These are phyloP conservation scores for Paramyrothecium sp. DNA, from an alignment of 2,329 filamentous ascomycete species.

Conservation along the genomic window DNA sequence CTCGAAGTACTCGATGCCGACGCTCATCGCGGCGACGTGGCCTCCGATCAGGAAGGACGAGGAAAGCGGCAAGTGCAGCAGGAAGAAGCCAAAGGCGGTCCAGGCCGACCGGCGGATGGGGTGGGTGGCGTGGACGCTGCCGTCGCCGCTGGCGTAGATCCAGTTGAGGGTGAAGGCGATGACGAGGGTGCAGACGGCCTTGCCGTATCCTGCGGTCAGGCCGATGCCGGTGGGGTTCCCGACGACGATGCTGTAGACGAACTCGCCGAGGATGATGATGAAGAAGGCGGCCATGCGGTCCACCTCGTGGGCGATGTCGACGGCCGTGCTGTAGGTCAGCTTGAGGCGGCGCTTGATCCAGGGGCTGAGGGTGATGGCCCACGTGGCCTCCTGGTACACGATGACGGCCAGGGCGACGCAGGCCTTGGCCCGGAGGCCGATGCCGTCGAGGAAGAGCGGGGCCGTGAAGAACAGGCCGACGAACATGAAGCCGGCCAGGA, in stretches of 20 bases:
- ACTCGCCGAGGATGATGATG: slow-evolving; percentile 51
- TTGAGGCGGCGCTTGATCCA: slow-evolving; percentile 39
- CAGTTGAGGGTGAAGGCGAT: slow-evolving; percentile 50
- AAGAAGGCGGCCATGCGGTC: slow-evolving; percentile 50
- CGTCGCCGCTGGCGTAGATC: slow-evolving; percentile 48
- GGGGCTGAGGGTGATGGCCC: slow-evolving; percentile 42
- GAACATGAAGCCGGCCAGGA: slow-evolving; percentile 40
- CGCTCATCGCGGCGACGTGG: slow-evolving; percentile 41
- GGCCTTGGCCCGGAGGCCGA: slow-evolving; percentile 39
- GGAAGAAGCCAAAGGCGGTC: slow-evolving; percentile 43
- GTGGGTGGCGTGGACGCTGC: slow-evolving; percentile 39
- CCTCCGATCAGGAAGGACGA: slow-evolving; percentile 46
- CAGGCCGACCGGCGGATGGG: slow-evolving; percentile 42
- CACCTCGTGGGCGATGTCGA: slow-evolving; percentile 47
- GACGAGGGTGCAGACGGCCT: slow-evolving; percentile 45
- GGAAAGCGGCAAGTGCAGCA: slow-evolving; percentile 42
- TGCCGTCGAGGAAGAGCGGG: slow-evolving; percentile 39
- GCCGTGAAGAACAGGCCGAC: slow-evolving; percentile 38
- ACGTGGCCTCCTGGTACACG: slow-evolving; percentile 38
- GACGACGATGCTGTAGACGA: slow-evolving; percentile 46
- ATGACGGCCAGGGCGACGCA: slow-evolving; percentile 40
- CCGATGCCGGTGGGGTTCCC: slow-evolving; percentile 44
- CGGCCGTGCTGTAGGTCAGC: slow-evolving; percentile 44
- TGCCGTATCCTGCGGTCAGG: slow-evolving; percentile 38
- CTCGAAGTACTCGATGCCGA: slow-evolving; percentile 35